Conservation (phyloP, 176 grass and related monocot genomes). For the Alopecurus myosuroides region DNA sequence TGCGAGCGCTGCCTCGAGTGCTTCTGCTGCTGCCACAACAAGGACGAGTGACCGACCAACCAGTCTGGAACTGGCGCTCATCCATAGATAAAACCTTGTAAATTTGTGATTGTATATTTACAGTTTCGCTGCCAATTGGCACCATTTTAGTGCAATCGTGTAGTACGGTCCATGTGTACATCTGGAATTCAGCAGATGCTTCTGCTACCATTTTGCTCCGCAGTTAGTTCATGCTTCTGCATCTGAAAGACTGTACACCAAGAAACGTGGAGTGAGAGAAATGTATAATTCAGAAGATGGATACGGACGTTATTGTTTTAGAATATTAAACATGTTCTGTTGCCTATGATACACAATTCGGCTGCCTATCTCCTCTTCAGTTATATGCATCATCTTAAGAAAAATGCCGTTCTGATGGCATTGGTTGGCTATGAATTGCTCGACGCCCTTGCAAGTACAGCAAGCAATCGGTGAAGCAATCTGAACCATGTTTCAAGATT, state of each 20-base stretch:
- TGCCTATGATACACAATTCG: neutral
- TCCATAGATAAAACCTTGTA: conserved; percentile 24
- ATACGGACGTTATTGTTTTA: neutral
- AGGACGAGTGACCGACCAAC: conserved; percentile 24
- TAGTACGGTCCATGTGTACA: conserved; percentile 1
- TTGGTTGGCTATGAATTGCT: neutral
- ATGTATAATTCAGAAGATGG: neutral
- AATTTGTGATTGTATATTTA: neutral
- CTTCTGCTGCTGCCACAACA: conserved; percentile 54
- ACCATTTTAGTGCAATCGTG: neutral
- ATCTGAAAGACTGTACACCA: neutral
- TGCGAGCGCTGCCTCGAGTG: conserved; percentile 57
- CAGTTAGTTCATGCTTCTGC: neutral
- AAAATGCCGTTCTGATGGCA: neutral
- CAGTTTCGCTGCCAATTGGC: neutral
- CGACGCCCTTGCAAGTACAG: neutral
- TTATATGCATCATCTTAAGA: neutral
- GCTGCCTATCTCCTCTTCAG: neutral
- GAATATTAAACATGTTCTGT: neutral
- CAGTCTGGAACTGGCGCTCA: neutral
- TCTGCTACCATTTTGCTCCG: neutral
- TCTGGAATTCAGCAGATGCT: neutral
- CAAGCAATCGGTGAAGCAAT: neutral
- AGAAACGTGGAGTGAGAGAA: neutral
- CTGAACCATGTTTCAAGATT: neutral